Evolutionary conservation across 2,329 filamentous ascomycete species (phyloP), one percentile per base, ranked within the genome.

Genomic region (Fusarium sp.): DNA sequence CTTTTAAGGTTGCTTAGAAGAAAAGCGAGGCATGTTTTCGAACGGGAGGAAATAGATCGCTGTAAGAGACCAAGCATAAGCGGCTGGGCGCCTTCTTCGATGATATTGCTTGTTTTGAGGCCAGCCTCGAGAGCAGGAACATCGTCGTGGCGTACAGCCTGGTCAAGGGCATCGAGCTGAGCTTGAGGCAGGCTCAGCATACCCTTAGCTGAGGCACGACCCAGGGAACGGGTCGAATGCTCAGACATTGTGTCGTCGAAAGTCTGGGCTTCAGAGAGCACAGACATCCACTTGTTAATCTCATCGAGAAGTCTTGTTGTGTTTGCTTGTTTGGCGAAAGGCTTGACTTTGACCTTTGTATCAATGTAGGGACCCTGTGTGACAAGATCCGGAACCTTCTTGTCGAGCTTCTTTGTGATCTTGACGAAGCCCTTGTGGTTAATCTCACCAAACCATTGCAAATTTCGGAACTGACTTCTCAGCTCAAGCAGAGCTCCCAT

Each of bases 391-490:
- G 92, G 88, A 5, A 98, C 89, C 84, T 97, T 98, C 84, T 99
- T 99, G 83, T 99, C 96, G 49, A 98, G 86, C 83, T 99, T 99
- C 86, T 99, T 99, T 56, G 96, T 97, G 81, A 99, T 99, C 84
- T 99, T 99, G 81, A 97, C 90, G 78, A 99, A 99, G 4, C 96
- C 96, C 72, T 94, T 89, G 57, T 95, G 90, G 81, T 99, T 99
- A 78, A 98, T 95, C 83, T 98, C 95, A 54, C 95, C 95, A 80
- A 98, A 99, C 95, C 95, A 98, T 81, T 97, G 93, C 57, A 99
- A 86, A 78, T 98, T 98, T 66, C 96, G 89, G 74, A 98, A 84
- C 79, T 97, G 93, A 57, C 91, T 92, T 63, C 96, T 90, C 67
- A 98, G 86, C 82, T 99, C 96, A 36, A 98, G 88, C 55, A 99